Base-by-base conservation (phyloP, 495 filamentous ascomycete genomes). In the Penicillium lagena region DNA sequence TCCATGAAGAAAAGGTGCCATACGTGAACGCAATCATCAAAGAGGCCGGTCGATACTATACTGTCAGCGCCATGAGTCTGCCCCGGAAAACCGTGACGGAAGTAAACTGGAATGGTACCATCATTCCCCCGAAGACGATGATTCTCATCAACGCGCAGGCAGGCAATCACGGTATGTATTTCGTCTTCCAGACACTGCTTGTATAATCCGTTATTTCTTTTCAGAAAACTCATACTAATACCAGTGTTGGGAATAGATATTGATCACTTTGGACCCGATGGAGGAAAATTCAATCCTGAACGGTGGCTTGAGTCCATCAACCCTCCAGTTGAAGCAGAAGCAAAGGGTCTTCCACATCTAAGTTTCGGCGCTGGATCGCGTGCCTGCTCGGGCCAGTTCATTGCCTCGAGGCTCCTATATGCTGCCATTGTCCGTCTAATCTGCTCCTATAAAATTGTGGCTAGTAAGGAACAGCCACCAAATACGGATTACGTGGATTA, bases 1-100 rank as follows among this genome's bases (percentile, higher is more conserved):
- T 86, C 9, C 54, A 76, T 5, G 83, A 86, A 54, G 83, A 86
- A 47, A 86, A 85, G 47, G 74, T 86, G 1, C 78, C 79, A 12
- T 88, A 88, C 52, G 66, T 88, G 32, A 81, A 79, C 0, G 83
- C 84, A 0, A 54, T 88, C 30, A 79, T 83, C 39, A 84, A 85
- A 51, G 84, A 88, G 56, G 76, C 76, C 22, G 71, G 86, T 8
- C 74, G 84, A 44, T 88, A 77, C 67, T 88, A 77, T 75, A 83
- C 78, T 4, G 82, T 88, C 12, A 80, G 86, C 50, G 81, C 83
- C 3, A 82, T 87, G 49, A 83, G 81, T 49, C 68, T 88, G 7
- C 84, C 84, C 0, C 71, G 82, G 4, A 75, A 74, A 15, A 80
- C 66, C 50, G 78, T 79, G 58, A 83, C 82, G 54, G 78, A 82